Evolutionary conservation across 805 yeast genomes (phyloP).

Genomic region (Starmerella geochares): DNA sequence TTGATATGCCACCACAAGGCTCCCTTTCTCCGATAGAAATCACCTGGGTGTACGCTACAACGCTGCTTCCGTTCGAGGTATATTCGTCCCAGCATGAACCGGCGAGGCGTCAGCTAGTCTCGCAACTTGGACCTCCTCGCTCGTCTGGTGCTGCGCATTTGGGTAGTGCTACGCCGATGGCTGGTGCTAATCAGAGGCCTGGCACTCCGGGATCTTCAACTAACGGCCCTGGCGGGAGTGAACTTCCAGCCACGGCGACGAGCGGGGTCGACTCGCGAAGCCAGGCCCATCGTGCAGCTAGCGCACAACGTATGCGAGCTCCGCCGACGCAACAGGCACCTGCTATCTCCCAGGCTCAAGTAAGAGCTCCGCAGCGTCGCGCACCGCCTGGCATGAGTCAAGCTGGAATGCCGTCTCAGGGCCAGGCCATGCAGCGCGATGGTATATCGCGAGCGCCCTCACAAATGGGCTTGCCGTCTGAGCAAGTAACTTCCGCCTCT

Average conservation of each 20-base stretch:
- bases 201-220: neutral
- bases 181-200: neutral
- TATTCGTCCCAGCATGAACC: slow-evolving; percentile 14
- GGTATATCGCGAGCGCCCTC: neutral
- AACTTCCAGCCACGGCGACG: neutral
- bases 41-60: slow-evolving; percentile 20
- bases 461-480: neutral
- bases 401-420: neutral
- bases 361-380: slow-evolving; percentile 1
- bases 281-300: neutral
- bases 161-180: neutral
- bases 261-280: neutral
- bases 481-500: neutral
- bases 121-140: slow-evolving; percentile 9
- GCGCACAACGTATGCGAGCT: neutral
- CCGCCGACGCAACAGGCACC: slow-evolving; percentile 4
- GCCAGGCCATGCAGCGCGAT: neutral
- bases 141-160: neutral
- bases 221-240: neutral
- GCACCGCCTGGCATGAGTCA: neutral
- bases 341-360: neutral
- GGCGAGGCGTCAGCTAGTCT: slow-evolving; percentile 13
- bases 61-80: slow-evolving; percentile 24
- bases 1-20: slow-evolving; percentile 15
- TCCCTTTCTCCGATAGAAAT: slow-evolving; percentile 11